Percentiles rank a stretch among this genome's conserved stretches.
These are phyloP conservation scores for Aspergillus quadricinctus DNA, from an alignment of 2,329 filamentous ascomycete species.

Conservation along the genomic window DNA sequence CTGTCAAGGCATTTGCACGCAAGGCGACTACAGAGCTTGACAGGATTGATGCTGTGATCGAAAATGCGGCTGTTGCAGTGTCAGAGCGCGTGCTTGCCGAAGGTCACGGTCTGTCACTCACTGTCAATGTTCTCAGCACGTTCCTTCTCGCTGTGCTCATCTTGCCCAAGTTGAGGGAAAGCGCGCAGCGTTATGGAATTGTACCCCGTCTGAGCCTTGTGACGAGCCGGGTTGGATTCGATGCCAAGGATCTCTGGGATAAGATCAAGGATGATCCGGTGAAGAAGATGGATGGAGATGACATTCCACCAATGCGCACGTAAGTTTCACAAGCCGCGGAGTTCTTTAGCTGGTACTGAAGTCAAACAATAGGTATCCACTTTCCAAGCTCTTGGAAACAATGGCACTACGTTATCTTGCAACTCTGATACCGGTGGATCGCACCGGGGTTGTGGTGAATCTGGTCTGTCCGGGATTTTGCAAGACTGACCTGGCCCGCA, in stretches of 20 bases:
- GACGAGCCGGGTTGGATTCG: conserved; percentile 17
- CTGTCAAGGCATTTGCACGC: conserved; percentile 4
- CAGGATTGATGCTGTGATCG: conserved; percentile 5
- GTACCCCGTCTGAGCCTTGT: conserved; percentile 16
- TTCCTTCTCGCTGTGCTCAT: conserved; percentile 21
- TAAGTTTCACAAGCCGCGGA: neutral
- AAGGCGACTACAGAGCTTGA: conserved; percentile 1
- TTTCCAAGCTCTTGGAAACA: conserved; percentile 34
- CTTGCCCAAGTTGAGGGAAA: conserved; percentile 20
- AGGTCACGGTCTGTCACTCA: conserved; percentile 16
- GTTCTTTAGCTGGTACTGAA: conserved; percentile 3
- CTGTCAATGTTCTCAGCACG: conserved; percentile 25
- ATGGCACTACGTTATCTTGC: conserved; percentile 28
- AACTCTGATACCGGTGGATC: conserved; percentile 14
- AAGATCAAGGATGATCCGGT: conserved; percentile 19
- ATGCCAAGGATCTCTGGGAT: conserved; percentile 10
- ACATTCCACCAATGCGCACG: neutral
- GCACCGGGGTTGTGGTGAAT: conserved; percentile 29
- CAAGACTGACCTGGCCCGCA: conserved; percentile 20
- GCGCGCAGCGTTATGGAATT: conserved; percentile 13
- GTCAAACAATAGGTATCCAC: conserved; percentile 22
- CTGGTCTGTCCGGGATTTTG: conserved; percentile 29
- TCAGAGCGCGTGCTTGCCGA: conserved; percentile 11
- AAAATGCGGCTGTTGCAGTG: conserved; percentile 8
- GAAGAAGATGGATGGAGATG: conserved; percentile 12